Base-by-base conservation (phyloP, 2,329 filamentous ascomycete species). In the Nemania sp. region DNA sequence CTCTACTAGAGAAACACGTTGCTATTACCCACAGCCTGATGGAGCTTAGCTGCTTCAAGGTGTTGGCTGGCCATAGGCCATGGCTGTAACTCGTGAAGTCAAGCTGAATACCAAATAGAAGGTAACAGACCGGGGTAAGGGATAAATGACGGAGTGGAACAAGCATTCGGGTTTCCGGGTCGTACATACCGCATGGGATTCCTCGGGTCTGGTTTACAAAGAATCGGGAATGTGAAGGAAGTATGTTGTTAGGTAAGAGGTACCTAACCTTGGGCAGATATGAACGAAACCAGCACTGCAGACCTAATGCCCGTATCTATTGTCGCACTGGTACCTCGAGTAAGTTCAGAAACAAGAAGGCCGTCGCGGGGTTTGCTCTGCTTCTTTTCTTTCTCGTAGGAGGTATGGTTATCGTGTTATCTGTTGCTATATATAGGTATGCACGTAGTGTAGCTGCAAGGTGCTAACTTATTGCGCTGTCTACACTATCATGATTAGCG, bases 111-210 rank as follows among this genome's bases (percentile, higher is more conserved):
- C 25, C 25, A 29, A 7, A 29, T 29, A 7, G 3, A 29, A 29
- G 25, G 25, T 29, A 29, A 29, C 25, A 29, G 25, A 29, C 25
- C 25, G 7, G 25, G 25, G 25, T 29, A 29, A 29, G 25, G 15
- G 29, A 13, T 48, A 29, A n/a, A 18, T 48, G 21, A 17, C 6
- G 18, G 18, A 48, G 11, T 34, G 5, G 21, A 10, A 47, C 9
- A 13, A n/a, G 10, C 12, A 47, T 5, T 25, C 29, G 9, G 7
- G 20, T 53, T n/a, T 52, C 48, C 43, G 20, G 29, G 37, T 21
- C 29, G 15, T 34, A 65, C 63, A 47, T 60, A 65, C 63, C 57
- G 57, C 63, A 65, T 65, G 54, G 57, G 59, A 63, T n/a, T 25
- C 40, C 57, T 47, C 59, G 20, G 37, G 18, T 37, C 21, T 49